These are phyloP conservation scores for Cornus suecica DNA, from an alignment of 148 eudicot species.

Conservation along the genomic window DNA sequence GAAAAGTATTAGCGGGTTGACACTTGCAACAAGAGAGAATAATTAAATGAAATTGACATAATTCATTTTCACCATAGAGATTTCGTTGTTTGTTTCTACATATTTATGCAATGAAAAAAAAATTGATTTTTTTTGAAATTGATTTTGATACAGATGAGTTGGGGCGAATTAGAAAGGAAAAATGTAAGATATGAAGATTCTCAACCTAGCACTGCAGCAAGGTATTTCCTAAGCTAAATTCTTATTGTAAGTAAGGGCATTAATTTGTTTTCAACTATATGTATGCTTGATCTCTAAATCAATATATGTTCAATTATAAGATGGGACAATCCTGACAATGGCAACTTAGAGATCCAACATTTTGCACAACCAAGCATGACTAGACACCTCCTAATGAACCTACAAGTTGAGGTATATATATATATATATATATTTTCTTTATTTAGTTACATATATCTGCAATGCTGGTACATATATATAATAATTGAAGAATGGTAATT, in stretches of 20 bases:
- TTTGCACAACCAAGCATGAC: constrained; percentile 32
- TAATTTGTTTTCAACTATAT: not conserved
- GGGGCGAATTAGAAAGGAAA: constrained; percentile 34
- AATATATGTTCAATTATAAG: constrained; percentile 21
- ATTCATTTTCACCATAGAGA: not conserved
- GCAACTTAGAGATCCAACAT: constrained; percentile 29
- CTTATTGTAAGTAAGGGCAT: not conserved
- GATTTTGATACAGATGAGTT: constrained; percentile 34
- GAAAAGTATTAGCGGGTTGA: not conserved
- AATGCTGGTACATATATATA: no score
- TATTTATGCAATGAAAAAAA: not conserved
- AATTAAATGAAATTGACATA: not conserved
- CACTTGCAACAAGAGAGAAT: not conserved
- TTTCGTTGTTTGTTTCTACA: not conserved
- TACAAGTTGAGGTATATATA: constrained; percentile 29
- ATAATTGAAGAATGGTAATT: not conserved
- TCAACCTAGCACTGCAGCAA: constrained; percentile 27
- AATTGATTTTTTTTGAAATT: not conserved
- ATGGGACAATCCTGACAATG: constrained; percentile 36
- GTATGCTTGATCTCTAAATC: constrained; percentile 5
- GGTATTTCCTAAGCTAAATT: constrained; percentile 17
- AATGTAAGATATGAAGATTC: constrained; percentile 38
- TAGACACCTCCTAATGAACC: constrained; percentile 37
- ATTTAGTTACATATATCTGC: not conserved
- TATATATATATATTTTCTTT: not conserved